Conservation (phyloP, 257 asterid species). For the Solanum chilense region DNA sequence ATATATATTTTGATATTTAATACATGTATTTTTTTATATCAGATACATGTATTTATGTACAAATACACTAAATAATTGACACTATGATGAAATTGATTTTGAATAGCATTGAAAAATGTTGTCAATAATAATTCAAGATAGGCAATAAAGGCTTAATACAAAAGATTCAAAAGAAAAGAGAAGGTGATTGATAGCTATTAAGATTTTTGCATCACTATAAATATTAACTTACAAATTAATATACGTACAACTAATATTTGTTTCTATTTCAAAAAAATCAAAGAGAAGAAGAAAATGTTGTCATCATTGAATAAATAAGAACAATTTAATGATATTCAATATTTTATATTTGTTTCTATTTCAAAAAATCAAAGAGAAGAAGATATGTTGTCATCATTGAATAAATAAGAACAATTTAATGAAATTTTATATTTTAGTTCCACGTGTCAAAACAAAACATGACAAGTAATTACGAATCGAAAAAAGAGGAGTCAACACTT, state of each 20-base stretch:
- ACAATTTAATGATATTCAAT: neutral
- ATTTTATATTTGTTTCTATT: neutral
- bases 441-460: neutral
- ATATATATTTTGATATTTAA: too few species aligned
- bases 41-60: too few species aligned
- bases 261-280: too few species aligned
- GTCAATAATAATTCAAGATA: too few species aligned
- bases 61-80: too few species aligned
- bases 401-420: neutral
- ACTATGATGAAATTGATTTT: too few species aligned
- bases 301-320: neutral
- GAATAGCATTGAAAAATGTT: too few species aligned
- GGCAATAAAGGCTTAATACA: too few species aligned
- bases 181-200: neutral
- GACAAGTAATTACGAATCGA: neutral
- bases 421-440: neutral
- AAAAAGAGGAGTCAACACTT: neutral
- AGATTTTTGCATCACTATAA: neutral
- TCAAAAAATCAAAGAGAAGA: too few species aligned
- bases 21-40: too few species aligned
- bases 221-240: neutral
- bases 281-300: neutral
- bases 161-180: neutral
- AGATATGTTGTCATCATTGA: neutral
- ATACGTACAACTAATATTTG: neutral